These are phyloP conservation scores for Calcarisporium arbuscula DNA, from an alignment of 2,329 filamentous ascomycete genomes.

Conservation along the genomic window DNA sequence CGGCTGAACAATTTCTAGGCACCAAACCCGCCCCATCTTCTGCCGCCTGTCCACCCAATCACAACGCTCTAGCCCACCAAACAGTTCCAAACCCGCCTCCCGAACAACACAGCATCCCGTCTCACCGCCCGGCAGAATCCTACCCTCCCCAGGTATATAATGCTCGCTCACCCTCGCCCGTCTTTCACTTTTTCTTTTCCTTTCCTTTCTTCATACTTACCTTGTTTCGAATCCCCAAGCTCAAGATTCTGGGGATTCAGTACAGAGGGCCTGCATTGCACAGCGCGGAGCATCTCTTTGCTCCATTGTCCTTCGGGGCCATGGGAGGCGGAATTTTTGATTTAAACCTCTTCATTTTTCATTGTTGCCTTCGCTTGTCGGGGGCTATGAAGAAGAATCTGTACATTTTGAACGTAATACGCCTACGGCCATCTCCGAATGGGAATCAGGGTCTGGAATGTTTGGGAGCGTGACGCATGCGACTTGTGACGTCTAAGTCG, in stretches of 20 bases:
- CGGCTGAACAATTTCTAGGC: too few relatives aligned
- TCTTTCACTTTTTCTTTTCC: conserved; percentile 13
- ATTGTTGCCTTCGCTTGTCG: conserved; percentile 32
- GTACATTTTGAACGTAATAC: neutral
- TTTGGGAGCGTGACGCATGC: too few relatives aligned
- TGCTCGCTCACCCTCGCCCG: neutral
- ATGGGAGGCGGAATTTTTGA: conserved; percentile 47
- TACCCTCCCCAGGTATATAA: conserved; percentile 6
- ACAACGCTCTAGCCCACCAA: too few relatives aligned
- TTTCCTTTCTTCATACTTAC: conserved; percentile 45
- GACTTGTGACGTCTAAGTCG: too few relatives aligned
- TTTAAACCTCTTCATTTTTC: conserved; percentile 41
- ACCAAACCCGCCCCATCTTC: too few relatives aligned
- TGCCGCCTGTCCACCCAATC: conserved; percentile 6
- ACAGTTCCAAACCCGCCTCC: too few relatives aligned
- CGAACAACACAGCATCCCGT: conserved; percentile 4
- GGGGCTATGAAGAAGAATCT: conserved; percentile 36
- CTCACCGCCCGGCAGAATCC: conserved; percentile 11
- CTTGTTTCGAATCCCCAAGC: conserved; percentile 35
- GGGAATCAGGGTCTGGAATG: too few relatives aligned
- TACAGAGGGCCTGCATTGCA: conserved; percentile 46
- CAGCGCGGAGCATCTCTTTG: conserved; percentile 38
- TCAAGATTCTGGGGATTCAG: conserved; percentile 36
- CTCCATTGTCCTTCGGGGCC: conserved; percentile 46
- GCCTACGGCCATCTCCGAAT: neutral